Conservation (phyloP, 2,329 filamentous ascomycete genomes). For the Pochonia chlamydosporia region DNA sequence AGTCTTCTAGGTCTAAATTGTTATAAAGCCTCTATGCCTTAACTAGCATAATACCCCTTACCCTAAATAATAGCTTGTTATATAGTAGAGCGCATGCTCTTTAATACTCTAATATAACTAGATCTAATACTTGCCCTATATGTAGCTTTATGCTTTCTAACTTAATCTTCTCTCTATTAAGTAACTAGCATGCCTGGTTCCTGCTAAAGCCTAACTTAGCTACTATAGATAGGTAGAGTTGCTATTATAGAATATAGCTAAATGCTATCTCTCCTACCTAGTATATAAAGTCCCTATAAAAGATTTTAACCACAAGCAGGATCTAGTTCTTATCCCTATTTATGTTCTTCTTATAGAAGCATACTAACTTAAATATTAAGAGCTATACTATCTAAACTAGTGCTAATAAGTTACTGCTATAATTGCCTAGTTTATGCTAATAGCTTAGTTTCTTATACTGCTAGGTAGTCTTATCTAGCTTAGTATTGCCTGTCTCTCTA, state of each 20-base stretch:
- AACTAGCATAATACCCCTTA: background rate
- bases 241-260: background rate
- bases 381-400: conserved; percentile 4
- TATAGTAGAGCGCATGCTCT: conserved; percentile 3
- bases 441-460: background rate
- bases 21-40: background rate
- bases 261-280: background rate
- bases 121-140: background rate
- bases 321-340: conserved; percentile 4
- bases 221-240: background rate
- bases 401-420: conserved; percentile 6
- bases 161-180: background rate
- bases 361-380: conserved; percentile 7
- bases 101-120: conserved; percentile 1
- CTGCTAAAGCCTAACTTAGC: conserved; percentile 1
- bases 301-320: background rate
- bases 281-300: conserved; percentile 1
- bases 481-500: background rate
- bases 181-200: conserved; percentile 1
- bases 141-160: background rate
- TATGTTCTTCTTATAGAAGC: conserved; percentile 5
- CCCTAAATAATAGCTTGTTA: conserved; percentile 6
- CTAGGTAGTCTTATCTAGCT: background rate
- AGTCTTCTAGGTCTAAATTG: background rate
- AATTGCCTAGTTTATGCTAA: conserved; percentile 5